Base-by-base conservation (phyloP, 2,329 filamentous ascomycete genomes). In the Fusarium verrucosum region DNA sequence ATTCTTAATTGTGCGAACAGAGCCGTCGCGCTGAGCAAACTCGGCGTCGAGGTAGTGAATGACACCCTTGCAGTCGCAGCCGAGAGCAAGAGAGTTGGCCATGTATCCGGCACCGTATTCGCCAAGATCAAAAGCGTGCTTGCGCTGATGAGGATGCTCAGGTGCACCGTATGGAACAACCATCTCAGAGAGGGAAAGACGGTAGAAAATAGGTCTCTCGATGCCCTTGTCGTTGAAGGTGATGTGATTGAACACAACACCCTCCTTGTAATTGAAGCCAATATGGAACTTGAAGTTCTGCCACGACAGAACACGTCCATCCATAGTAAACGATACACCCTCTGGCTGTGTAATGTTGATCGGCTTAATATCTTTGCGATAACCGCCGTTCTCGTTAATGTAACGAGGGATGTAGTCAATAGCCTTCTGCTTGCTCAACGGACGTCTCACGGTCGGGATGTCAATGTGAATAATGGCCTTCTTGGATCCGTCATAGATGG, bases 281-380 rank as follows among this genome's bases (percentile, higher is more conserved):
- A 97, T 87, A 75, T 97, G 94, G 66, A 97, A 87, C 71, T 87
- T 94, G 91, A 92, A 97, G 74, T 96, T 96, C 77, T 96, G 93
- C 94, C 94, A 97, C 66, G 88, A 87, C 46, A 97, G 84, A 41
- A 86, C 86, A 11, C 92, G 81, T 2, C 92, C 69, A 4, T 89
- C 84, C 66, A 96, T 81, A 19, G 83, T 87, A 81, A 97, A 97
- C 0, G 92, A 95, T 1, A 96, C 92, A 16, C 94, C 94, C 70
- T 96, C 91, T 0, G 92, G 92, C 73, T 96, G 92, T 1, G 90
- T 92, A 72, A 96, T 93, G 75, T 94, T 88, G 75, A 96, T 90
- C 2, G 92, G 92, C 82, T 96, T 97, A 50, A 96, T 76, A 67
- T 94, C 89, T 3, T 81, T 89, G 26, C 92, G 83, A 78, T 89